A percentile compares a stretch with the other conserved stretches of the same genome.
Conservation (phyloP, 139 green algal species). For the Deuterostichococcus epilithicus region DNA sequence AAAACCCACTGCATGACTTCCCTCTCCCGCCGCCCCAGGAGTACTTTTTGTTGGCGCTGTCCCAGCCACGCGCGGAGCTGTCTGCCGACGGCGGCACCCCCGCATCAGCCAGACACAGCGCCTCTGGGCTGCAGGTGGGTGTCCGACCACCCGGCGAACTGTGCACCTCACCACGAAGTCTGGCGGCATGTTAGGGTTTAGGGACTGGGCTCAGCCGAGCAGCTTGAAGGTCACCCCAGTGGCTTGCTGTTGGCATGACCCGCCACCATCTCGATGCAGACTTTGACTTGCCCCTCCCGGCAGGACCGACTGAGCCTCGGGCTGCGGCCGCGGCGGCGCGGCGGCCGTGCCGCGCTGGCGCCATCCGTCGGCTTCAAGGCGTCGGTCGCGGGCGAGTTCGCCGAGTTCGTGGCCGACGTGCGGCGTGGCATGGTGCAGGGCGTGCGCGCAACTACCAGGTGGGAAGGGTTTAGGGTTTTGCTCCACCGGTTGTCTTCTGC, state of each 20-base stretch:
- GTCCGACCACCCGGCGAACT: no score
- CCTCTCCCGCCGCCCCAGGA: background rate
- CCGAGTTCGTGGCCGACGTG: background rate
- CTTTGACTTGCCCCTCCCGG: no score
- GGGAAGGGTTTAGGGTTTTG: no score
- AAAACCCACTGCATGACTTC: no score
- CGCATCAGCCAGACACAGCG: background rate
- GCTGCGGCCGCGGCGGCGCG: no score
- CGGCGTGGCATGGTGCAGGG: background rate
- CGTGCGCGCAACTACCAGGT: background rate
- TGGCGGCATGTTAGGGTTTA: no score
- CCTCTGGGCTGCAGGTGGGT: background rate
- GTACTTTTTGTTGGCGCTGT: background rate
- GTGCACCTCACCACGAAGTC: no score
- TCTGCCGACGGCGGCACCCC: background rate
- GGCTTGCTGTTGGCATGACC: no score
- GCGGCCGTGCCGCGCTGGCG: background rate
- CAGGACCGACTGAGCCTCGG: background rate
- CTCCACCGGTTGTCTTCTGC: background rate
- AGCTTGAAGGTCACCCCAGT: no score
- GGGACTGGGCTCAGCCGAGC: no score
- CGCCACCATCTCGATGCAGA: no score
- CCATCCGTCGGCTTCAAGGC: background rate
- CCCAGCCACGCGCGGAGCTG: background rate
- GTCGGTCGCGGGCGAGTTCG: background rate